A percentile compares a stretch with the other conserved stretches of the same genome.
phyloP scores from a whole-genome alignment of 371 early-diverging fungal genomes.

The Zychaea mexicana region DNA sequence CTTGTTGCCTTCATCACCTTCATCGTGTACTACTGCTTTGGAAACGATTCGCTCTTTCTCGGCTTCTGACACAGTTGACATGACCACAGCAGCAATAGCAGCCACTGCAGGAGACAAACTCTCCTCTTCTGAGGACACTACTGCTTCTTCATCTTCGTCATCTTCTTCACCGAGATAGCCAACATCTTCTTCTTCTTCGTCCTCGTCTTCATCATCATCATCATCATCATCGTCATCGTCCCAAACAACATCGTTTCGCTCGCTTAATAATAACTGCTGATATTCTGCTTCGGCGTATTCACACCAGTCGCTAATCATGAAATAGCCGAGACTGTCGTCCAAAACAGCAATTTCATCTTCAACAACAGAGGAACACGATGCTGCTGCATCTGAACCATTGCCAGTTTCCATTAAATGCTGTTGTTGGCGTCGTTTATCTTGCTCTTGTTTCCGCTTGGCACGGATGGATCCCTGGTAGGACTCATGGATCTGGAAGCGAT shows the following conservation, averaged over 20 bases:
- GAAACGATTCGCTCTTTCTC: not conserved
- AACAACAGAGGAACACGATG: not conserved
- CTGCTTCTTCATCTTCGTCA: slow-evolving; percentile 12
- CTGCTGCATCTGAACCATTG: not conserved
- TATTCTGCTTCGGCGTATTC: slow-evolving; percentile 45
- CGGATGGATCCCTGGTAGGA: slow-evolving; percentile 38
- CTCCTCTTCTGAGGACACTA: not conserved
- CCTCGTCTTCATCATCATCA: slow-evolving; percentile 20
- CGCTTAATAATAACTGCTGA: slow-evolving; percentile 28
- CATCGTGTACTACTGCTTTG: not conserved
- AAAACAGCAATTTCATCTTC: slow-evolving; percentile 7
- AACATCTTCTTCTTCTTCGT: slow-evolving; percentile 8
- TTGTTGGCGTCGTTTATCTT: slow-evolving; percentile 6
- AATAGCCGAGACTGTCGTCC: slow-evolving; percentile 23
- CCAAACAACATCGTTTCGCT: slow-evolving; percentile 24
- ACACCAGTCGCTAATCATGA: slow-evolving; percentile 36
- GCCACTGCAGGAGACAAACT: not conserved
- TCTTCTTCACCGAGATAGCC: not conserved
- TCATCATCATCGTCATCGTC: slow-evolving; percentile 23
- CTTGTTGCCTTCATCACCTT: slow-evolving; percentile 1
- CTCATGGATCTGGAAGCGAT: slow-evolving; percentile 49
- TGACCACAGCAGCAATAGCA: too few relatives aligned
- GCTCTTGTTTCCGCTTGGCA: slow-evolving; percentile 32
- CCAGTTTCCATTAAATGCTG: not conserved
- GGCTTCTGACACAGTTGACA: not conserved